Conservation (phyloP, 202 grass and related monocot species). For the Bolboschoenoplectus hybrid region DNA sequence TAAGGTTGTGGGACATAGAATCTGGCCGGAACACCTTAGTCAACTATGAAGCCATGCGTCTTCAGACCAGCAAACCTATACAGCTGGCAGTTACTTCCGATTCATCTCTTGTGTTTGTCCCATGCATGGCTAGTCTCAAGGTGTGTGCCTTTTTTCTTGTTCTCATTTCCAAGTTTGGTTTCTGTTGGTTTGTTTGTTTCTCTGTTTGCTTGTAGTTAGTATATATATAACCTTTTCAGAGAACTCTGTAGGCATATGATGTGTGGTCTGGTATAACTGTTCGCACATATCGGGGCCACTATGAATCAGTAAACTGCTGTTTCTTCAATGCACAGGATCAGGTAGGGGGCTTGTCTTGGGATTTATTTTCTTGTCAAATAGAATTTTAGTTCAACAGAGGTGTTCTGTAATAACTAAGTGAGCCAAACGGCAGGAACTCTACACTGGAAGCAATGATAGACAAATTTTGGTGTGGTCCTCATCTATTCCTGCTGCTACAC, state of each 20-base stretch:
- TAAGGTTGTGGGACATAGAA: constrained; percentile 91
- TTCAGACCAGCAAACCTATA: constrained; percentile 78
- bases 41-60: constrained; percentile 81
- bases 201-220: background rate
- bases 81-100: constrained; percentile 74
- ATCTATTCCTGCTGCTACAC: constrained; percentile 54
- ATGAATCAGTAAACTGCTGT: constrained; percentile 90
- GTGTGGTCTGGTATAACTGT: constrained; percentile 68
- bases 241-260: constrained; percentile 67
- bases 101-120: constrained; percentile 80
- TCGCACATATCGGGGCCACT: constrained; percentile 71
- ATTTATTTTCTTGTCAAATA: background rate
- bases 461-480: constrained; percentile 99
- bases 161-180: constrained; percentile 19
- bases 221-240: background rate
- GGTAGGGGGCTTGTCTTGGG: constrained; percentile 44
- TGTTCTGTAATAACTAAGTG: constrained; percentile 32
- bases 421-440: constrained; percentile 69
- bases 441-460: constrained; percentile 92
- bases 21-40: constrained; percentile 84
- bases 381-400: background rate
- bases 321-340: constrained; percentile 68
- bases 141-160: constrained; percentile 44
- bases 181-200: constrained; percentile 24
- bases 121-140: constrained; percentile 92